Evolutionary conservation across 2,329 filamentous ascomycete species (phyloP), one percentile per base, ranked within the genome.

Genomic region (Aureobasidium sp.): DNA sequence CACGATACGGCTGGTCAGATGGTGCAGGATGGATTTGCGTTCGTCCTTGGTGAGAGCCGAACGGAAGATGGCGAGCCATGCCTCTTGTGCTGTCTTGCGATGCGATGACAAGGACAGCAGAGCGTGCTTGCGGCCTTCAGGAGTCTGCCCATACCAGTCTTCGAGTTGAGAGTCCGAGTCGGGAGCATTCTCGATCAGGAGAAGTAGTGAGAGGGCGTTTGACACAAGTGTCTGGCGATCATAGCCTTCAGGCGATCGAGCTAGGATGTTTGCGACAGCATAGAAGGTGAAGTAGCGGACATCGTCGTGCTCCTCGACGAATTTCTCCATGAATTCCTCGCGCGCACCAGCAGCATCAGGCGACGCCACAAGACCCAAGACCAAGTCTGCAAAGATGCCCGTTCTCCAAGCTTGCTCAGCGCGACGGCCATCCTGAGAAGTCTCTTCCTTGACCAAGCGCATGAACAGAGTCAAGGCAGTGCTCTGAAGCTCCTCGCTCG

Each of bases 211-310:
- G 58, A 90, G 82, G 6, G 82, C 80, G 63, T 82, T 82, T 20
- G 84, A 77, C 62, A 86, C 83, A 2, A 81, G 65, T 0, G 71
- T 70, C n/a, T 75, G 71, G 9, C 70, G 66, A 22, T 66, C 65
- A 5, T 64, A 63, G 20, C 63, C 69, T 12, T 37, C 34, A n/a
- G 57, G 57, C 7, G 49, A 37, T 31, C 60, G 60, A 31, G 49
- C n/a, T 1, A 62, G 51, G 20, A 62, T 62, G 34, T 62, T 61
- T 41, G 84, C 84, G 67, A 96, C 78, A 15, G 84, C 83, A 68
- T 86, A 82, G 71, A 96, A 89, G 0, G 91, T 90, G 73, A 89
- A 91, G 73, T 87, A 96, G 66, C 90, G 83, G 64, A 97, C 81
- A 73, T 97, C 94, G 69, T 94, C 89, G 71, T 87, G 91, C 72